These are phyloP conservation scores for Podaxis sp. DNA, from an alignment of 768 basidiomycete genomes.

Conservation along the genomic window DNA sequence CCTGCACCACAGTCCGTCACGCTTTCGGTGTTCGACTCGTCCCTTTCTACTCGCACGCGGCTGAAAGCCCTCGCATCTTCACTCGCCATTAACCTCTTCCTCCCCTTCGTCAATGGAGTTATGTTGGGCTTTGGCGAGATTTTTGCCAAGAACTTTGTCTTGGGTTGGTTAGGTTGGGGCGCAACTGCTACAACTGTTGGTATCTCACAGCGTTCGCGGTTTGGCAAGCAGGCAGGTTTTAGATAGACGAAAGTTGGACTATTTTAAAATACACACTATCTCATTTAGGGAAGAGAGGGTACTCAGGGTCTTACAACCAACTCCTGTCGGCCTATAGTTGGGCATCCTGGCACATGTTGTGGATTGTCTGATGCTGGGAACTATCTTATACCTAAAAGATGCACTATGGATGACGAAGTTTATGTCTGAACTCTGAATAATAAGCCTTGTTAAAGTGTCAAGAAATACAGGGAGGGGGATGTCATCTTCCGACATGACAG, in stretches of 20 bases:
- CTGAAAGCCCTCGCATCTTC: constrained; percentile 68
- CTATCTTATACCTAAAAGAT: no score
- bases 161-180: constrained; percentile 55
- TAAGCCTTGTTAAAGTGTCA: no score
- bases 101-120: constrained; percentile 91
- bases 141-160: constrained; percentile 77
- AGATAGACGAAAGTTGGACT: neutral
- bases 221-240: neutral
- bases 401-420: no score
- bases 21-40: constrained; percentile 67
- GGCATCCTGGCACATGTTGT: no score
- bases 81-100: constrained; percentile 77
- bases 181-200: constrained; percentile 38
- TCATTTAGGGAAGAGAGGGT: neutral
- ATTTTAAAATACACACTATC: constrained; percentile 6
- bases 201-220: constrained; percentile 7
- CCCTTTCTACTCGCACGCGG: constrained; percentile 67
- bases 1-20: constrained; percentile 51
- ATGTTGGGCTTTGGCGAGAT: constrained; percentile 98
- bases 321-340: no score
- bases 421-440: no score
- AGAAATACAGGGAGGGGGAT: no score
- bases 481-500: no score
- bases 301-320: no score
- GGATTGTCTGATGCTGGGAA: no score